Evolutionary conservation across 768 basidiomycete species (phyloP), one percentile per base, ranked within the genome.

Genomic region (Kwoniella bestiolae): DNA sequence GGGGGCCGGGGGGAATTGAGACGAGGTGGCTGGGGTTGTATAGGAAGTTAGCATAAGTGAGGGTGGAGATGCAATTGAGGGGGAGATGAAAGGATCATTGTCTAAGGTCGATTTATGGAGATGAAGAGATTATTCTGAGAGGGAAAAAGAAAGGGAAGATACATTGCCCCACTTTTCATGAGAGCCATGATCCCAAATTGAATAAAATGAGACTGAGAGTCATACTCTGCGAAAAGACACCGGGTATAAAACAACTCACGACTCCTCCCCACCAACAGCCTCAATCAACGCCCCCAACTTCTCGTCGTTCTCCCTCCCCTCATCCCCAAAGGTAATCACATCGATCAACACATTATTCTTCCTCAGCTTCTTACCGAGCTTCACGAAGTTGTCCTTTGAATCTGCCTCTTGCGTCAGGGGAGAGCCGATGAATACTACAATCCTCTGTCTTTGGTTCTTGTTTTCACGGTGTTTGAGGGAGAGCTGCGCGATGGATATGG

Each of bases 321-420:
- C 80, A 26, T 95, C 94, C 1, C 95, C 95, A 80, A 92, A 97
- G 5, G 86, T 86, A 29, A 98, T 84, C 56, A 98, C 84, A 81
- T 99, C 96, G 26, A 98, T 86, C 1, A 94, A 91, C 46, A 99
- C 93, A 74, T 97, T 99, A 81, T 98, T 98, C 88, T 99, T 99
- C 86, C 97, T 97, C 67, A 99, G 85, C 82, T 93, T 96, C 85
- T 94, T 96, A 9, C 94, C 96, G 35, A 99, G 86, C 79, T 88
- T 90, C 71, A 91, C 84, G 86, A 94, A 89, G 28, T 85, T 84
- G 72, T 90, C 88, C 78, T 92, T 90, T 64, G 91, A 89, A 11
- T 89, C 86, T 7, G 84, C 88, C 25, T 47, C 52, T 34, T 55
- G 28, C 12, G n/a, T 55, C 31, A 94, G 82, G 1, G 96, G 96